Evolutionary conservation across 129 eudicot genomes (phyloP), one percentile per base, ranked within the genome.

Genomic region (Chrysanthemum makinoi): DNA sequence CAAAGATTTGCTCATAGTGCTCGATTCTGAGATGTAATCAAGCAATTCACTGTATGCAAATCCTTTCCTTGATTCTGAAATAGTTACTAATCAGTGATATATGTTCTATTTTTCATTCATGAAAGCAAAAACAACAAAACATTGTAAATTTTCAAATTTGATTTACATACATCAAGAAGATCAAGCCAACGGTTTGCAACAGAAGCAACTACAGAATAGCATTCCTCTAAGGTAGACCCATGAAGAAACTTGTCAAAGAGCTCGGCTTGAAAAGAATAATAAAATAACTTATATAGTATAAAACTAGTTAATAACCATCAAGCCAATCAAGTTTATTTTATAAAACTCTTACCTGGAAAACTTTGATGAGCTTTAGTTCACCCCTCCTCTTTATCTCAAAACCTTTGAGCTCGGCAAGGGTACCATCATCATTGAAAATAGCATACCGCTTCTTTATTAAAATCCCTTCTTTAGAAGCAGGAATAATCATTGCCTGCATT

Each of bases 161-260:
- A 55, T 76, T 77, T 47, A 75, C 98, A 66, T 89, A 94, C 98
- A 82, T 95, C 99, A 67, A 95, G 94, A 81, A 95, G 96, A 81
- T 95, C 99, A 81, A 95, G 99, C 99, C 99, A 95, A 46, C 97
- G 93, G 69, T 95, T 83, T 70, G 99, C 99, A 79, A 95, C 97
- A 81, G 94, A 65, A 73, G 99, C 99, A 80, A 95, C 99, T 49
- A 85, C 91, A 53, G 94, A 83, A 80, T 95, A 95, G 81, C 99
- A 95, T 82, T 95, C 99, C 74, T 95, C 97, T 61, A 95, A 62
- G 28, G 99, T 95, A 30, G 97, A 86, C 51, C 99, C 99, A 30
- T 88, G 86, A 62, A 95, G 97, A 54, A 95, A 95, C 66, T 95
- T 95, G 85, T 95, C 97, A 80, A 95, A 95, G 56, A 95, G 87